These are phyloP conservation scores for Beta lomatogona DNA, from an alignment of 179 eudicot genomes.

Conservation along the genomic window DNA sequence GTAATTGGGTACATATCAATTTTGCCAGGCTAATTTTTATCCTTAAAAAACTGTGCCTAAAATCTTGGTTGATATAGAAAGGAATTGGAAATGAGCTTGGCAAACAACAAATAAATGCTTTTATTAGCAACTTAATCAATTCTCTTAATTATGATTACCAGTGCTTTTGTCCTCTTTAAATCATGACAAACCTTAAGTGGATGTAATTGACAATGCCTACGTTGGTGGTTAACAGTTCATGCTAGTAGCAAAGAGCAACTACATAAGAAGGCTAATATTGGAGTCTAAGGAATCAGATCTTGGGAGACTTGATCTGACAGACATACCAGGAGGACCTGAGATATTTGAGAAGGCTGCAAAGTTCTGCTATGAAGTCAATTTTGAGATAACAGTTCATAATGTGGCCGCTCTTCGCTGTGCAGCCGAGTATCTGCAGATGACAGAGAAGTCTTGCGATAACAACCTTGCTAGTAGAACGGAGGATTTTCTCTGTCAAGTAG, in stretches of 20 bases:
- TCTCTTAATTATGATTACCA: not conserved
- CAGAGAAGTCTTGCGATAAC: slow-evolving; percentile 65
- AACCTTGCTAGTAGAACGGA: slow-evolving; percentile 86
- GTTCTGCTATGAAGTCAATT: slow-evolving; percentile 91
- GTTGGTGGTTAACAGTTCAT: slow-evolving; percentile 60
- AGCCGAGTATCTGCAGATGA: slow-evolving; percentile 87
- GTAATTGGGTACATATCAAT: no score
- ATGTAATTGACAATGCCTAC: not conserved
- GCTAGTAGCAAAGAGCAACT: slow-evolving; percentile 93
- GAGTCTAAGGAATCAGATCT: slow-evolving; percentile 73
- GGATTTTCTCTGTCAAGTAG: slow-evolving; percentile 78
- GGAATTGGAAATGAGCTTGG: no score
- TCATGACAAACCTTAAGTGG: not conserved
- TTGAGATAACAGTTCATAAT: slow-evolving; percentile 88
- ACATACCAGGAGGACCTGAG: slow-evolving; percentile 89
- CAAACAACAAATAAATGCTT: not conserved
- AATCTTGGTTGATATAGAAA: no score
- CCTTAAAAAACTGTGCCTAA: no score
- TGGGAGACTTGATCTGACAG: slow-evolving; percentile 56
- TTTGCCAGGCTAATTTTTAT: no score
- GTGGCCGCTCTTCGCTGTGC: slow-evolving; percentile 91
- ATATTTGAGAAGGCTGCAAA: slow-evolving; percentile 87
- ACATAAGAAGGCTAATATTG: slow-evolving; percentile 63
- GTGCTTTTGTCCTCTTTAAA: not conserved
- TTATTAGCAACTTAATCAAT: not conserved